Conservation (phyloP, 192 early-diverging fungal genomes). For the Coemansia sp. region DNA sequence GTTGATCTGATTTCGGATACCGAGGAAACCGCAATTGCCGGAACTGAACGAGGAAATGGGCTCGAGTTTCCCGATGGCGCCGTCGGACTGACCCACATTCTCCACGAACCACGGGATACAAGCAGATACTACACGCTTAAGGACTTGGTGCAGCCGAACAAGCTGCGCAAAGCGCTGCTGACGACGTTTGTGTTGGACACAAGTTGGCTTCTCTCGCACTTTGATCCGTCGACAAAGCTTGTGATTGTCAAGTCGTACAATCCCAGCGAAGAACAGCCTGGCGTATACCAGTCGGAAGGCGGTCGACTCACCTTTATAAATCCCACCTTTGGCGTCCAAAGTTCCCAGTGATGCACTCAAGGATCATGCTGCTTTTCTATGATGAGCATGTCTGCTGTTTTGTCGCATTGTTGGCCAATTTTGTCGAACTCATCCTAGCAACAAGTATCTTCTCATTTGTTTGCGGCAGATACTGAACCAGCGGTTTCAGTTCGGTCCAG, state of each 20-base stretch:
- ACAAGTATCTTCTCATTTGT: no score
- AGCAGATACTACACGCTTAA: conserved; percentile 5
- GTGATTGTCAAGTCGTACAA: conserved; percentile 36
- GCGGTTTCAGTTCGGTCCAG: no score
- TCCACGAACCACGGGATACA: conserved; percentile 9
- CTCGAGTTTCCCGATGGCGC: conserved; percentile 23
- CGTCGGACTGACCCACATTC: conserved; percentile 21
- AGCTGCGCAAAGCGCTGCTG: conserved; percentile 58
- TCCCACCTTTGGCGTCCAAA: conserved; percentile 51
- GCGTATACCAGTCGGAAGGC: conserved; percentile 30
- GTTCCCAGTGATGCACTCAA: conserved; percentile 64
- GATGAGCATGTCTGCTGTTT: conserved; percentile 60
- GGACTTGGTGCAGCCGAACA: conserved; percentile 21
- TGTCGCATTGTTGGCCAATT: conserved; percentile 64
- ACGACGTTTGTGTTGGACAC: conserved; percentile 59
- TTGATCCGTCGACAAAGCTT: conserved; percentile 31
- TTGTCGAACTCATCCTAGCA: conserved; percentile 21
- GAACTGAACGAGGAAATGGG: background rate
- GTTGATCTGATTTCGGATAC: background rate
- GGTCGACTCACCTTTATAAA: conserved; percentile 45
- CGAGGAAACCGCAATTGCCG: background rate
- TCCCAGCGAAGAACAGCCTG: conserved; percentile 7
- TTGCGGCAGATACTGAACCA: no score
- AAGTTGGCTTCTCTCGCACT: conserved; percentile 56
- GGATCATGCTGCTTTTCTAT: conserved; percentile 68